Conservation (phyloP, 1,139 yeast genomes). For the Yamadazyma mexicana region DNA sequence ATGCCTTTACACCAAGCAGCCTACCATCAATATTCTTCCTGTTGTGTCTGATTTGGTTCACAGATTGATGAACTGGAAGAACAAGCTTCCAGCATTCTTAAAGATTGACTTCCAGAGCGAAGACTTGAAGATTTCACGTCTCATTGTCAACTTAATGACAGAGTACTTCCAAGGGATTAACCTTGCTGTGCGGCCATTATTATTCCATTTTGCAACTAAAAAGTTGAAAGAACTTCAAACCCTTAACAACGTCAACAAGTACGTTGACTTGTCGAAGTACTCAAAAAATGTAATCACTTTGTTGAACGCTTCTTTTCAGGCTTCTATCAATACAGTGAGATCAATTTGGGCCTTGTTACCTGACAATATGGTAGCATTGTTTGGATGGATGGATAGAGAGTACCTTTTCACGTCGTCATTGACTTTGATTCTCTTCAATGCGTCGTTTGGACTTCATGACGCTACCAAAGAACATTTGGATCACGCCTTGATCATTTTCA, state of each 20-base stretch:
- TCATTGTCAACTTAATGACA: conserved; percentile 76
- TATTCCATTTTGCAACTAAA: conserved; percentile 76
- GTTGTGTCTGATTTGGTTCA: conserved; percentile 72
- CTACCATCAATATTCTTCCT: conserved; percentile 71
- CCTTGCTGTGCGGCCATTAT: conserved; percentile 75
- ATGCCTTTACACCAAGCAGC: conserved; percentile 73
- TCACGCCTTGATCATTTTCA: conserved; percentile 68
- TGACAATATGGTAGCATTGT: conserved; percentile 76
- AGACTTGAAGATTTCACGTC: conserved; percentile 60
- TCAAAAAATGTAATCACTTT: conserved; percentile 68
- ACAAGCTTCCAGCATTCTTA: conserved; percentile 60
- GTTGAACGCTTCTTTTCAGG: conserved; percentile 79
- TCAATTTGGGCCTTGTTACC: conserved; percentile 72
- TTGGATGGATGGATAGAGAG: conserved; percentile 90
- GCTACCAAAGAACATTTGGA: conserved; percentile 73
- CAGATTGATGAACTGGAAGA: conserved; percentile 70
- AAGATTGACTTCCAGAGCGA: conserved; percentile 62
- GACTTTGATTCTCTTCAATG: conserved; percentile 71
- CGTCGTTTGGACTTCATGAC: conserved; percentile 81
- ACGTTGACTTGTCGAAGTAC: conserved; percentile 66
- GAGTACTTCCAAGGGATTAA: conserved; percentile 87
- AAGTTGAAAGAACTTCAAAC: conserved; percentile 57
- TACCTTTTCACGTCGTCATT: conserved; percentile 80
- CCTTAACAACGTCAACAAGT: conserved; percentile 45
- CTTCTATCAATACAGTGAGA: conserved; percentile 75